Base-by-base conservation (phyloP, 2,329 filamentous ascomycete species). In the Fusarium sp. region DNA sequence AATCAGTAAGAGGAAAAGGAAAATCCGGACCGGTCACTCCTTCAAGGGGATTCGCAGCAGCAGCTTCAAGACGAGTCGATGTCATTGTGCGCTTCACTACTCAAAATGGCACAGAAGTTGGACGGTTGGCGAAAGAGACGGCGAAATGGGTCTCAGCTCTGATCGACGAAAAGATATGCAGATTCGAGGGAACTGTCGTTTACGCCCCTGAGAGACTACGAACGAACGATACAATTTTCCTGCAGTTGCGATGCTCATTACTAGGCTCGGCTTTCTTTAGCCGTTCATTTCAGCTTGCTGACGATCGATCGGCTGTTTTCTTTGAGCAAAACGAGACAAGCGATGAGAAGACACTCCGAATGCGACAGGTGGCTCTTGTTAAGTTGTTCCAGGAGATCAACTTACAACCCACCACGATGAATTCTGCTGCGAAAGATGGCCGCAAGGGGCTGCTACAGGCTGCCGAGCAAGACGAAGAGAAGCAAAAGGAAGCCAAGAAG, bases 41-140 rank as follows among this genome's bases (percentile, higher is more conserved):
- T 3, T 72, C 73, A 2, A 78, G 80, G 33, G 73, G 80, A 8
- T 82, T 79, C 49, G 81, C 83, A 13, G 82, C 85, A n/a, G 81
- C 84, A 13, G 81, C 85, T 1, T 87, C 88, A 36, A 89, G 88
- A 72, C 89, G 92, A 46, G 86, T 90, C 20, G 96, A 99, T 80
- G 89, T 97, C 8, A 87, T 99, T 62, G 96, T 98, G 25, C 89
- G 96, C 3, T 98, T 99, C 74, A 97, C 92, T 1, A 96, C 93
- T 73, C 78, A 84, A 11, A 85, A 81, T 50, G 94, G 94, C 1
- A 88, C 90, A 54, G 96, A 99, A 76, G 86, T 99, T 46, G 96
- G 96, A 6, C 87, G 96, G 61, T 79, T 99, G 36, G 90, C 94
- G 27, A 95, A 94, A 72, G 94, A 98, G 33, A 90, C 89, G 7